phyloP scores from a whole-genome alignment of 352 stramenopile genomes.

The Aphanomyces astaci region DNA sequence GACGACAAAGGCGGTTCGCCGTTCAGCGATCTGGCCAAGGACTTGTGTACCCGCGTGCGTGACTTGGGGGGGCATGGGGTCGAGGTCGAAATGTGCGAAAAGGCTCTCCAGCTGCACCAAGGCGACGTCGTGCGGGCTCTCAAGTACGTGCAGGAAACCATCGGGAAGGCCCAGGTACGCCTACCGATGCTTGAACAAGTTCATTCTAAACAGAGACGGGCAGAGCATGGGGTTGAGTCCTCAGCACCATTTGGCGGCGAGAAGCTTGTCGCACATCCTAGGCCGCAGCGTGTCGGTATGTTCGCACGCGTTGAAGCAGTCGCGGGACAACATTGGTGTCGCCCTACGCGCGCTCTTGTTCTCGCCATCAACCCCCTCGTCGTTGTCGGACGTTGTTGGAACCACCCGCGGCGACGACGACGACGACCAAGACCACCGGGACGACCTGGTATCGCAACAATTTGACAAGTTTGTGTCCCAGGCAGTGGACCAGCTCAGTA shows the following conservation, averaged over 20 bases:
- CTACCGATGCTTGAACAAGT: not conserved
- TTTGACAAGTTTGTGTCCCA: slow-evolving; percentile 24
- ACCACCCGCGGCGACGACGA: not conserved
- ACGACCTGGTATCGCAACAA: slow-evolving; percentile 20
- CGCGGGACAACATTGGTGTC: slow-evolving; percentile 14
- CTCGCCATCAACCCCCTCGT: not conserved
- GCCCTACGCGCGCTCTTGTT: slow-evolving; percentile 15
- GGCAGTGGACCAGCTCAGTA: slow-evolving; percentile 17
- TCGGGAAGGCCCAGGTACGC: slow-evolving; percentile 17
- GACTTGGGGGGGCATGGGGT: slow-evolving; percentile 20
- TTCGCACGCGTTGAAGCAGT: slow-evolving; percentile 14
- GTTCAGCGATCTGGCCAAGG: slow-evolving; percentile 9
- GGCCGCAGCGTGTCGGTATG: slow-evolving; percentile 13
- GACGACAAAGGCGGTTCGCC: not conserved
- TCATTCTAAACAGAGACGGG: not conserved
- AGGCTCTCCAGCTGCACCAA: slow-evolving; percentile 13
- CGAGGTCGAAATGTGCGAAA: slow-evolving; percentile 18
- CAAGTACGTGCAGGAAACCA: slow-evolving; percentile 19
- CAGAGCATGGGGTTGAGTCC: slow-evolving; percentile 19
- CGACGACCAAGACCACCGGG: not conserved
- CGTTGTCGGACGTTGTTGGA: not conserved
- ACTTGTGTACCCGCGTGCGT: slow-evolving; percentile 16
- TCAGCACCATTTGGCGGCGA: slow-evolving; percentile 18
- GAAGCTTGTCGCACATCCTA: slow-evolving; percentile 13
- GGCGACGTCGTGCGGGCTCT: slow-evolving; percentile 20